Base-by-base conservation (phyloP, 2,329 filamentous ascomycete species). In the Aspergillus awamori region DNA sequence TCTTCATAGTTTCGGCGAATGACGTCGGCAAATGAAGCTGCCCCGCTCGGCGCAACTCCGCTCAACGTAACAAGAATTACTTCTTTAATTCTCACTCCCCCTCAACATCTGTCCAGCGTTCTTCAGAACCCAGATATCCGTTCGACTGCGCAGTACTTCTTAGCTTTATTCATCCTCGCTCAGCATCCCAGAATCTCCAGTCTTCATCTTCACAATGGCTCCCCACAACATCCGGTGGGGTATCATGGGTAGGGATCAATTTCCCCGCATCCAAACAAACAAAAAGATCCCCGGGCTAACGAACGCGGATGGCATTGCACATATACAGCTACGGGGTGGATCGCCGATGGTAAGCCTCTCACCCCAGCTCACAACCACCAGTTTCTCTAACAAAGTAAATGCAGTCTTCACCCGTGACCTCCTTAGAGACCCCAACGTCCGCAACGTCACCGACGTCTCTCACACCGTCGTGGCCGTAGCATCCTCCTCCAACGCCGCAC, bases 391-490 rank as follows among this genome's bases (percentile, higher is more conserved):
- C 38, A 39, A 60, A 39, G 26, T 24, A 60, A 38, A 17, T 45
- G 53, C 60, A 83, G 84, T 73, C 22, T 92, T 95, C 79, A 85
- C 88, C 70, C 88, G 89, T 77, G 93, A 96, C 73, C 85, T 97
- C 54, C 87, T 93, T 66, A 84, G 86, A 62, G 87, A 94, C 76
- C 89, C 93, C 15, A 80, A 84, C 43, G 81, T 82, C 52, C 90
- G 93, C 67, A 85, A 84, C 54, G 89, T 90, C 57, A 79, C 81
- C 61, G 90, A 96, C 69, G 83, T 96, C 64, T 84, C 85, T 59
- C 93, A 97, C 79, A 86, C 87, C 68, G 84, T 96, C 52, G 86
- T 89, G 20, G 93, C 92, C 22, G 92, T 90, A 5, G 90, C 92
- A 22, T 95, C 92, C 1, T 95, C 92, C 4, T 87, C 85, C 43